phyloP scores from a whole-genome alignment of 192 early-diverging fungal genomes.

The Podila epigama region DNA sequence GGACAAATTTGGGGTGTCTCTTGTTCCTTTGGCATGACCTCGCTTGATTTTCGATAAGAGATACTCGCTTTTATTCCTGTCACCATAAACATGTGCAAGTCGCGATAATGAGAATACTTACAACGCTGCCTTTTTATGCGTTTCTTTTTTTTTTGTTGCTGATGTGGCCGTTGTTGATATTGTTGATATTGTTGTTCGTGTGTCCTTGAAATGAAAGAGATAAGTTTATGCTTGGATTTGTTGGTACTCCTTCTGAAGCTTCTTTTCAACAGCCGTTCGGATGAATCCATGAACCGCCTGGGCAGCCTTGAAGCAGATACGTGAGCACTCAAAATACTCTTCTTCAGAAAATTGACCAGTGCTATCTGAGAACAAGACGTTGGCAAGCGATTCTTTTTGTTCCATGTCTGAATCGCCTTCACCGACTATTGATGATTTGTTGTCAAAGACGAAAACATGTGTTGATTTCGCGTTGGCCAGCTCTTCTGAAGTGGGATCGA shows the following conservation, averaged over 20 bases:
- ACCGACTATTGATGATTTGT: slow-evolving; percentile 33
- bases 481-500: slow-evolving; percentile 87
- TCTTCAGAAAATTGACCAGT: slow-evolving; percentile 75
- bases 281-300: slow-evolving; percentile 68
- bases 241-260: slow-evolving; percentile 62
- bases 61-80: too few relatives aligned
- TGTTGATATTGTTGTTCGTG: not conserved
- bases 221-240: slow-evolving; percentile 42
- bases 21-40: too few relatives aligned
- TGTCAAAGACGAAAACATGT: slow-evolving; percentile 89
- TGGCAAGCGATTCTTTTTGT: slow-evolving; percentile 13
- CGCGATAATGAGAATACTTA: too few relatives aligned
- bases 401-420: slow-evolving; percentile 8
- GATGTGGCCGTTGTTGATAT: not conserved
- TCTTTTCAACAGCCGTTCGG: slow-evolving; percentile 66
- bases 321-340: slow-evolving; percentile 53
- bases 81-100: too few relatives aligned
- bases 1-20: too few relatives aligned
- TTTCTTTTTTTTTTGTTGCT: too few relatives aligned
- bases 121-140: too few relatives aligned
- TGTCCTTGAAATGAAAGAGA: not conserved
- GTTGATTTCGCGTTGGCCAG: slow-evolving; percentile 68
- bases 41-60: too few relatives aligned
- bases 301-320: slow-evolving; percentile 31
- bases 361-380: slow-evolving; percentile 72